Percentiles rank a stretch among this genome's conserved stretches.
Conservation (phyloP, 306 rosid species). For the Medicago arabica region DNA sequence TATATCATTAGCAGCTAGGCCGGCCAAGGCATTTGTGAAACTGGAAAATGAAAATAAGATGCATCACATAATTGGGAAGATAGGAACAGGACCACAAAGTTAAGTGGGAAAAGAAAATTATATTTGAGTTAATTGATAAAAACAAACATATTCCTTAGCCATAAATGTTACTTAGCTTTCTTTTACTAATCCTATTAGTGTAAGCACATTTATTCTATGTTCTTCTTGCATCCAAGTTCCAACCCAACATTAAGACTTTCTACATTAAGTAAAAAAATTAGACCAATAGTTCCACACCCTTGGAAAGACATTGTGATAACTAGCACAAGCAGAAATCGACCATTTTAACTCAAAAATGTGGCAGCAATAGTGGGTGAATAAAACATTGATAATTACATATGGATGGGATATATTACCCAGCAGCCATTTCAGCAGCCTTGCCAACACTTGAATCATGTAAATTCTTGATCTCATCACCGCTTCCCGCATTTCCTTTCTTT, state of each 20-base stretch:
- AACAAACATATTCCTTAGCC: not conserved
- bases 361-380: slow-evolving; percentile 10
- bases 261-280: not conserved
- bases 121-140: slow-evolving; percentile 8
- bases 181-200: slow-evolving; percentile 21
- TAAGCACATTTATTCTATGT: slow-evolving; percentile 22
- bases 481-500: slow-evolving; percentile 69
- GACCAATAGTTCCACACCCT: not conserved
- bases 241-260: slow-evolving; percentile 13
- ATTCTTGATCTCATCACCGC: slow-evolving; percentile 76
- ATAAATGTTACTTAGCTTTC: slow-evolving; percentile 3
- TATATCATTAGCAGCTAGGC: slow-evolving; percentile 78
- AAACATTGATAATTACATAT: slow-evolving; percentile 22
- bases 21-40: slow-evolving; percentile 77
- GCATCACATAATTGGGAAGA: slow-evolving; percentile 22
- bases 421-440: slow-evolving; percentile 98
- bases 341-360: slow-evolving; percentile 15
- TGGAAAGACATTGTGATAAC: slow-evolving; percentile 14
- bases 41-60: slow-evolving; percentile 56
- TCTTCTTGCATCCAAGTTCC: slow-evolving; percentile 9
- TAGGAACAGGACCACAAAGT: not conserved
- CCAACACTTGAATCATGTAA: slow-evolving; percentile 86
- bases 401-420: slow-evolving; percentile 65
- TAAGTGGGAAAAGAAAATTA: not conserved
- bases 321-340: slow-evolving; percentile 25